phyloP scores from a whole-genome alignment of 805 yeast genomes.

The Zygotorulaspora sp. region DNA sequence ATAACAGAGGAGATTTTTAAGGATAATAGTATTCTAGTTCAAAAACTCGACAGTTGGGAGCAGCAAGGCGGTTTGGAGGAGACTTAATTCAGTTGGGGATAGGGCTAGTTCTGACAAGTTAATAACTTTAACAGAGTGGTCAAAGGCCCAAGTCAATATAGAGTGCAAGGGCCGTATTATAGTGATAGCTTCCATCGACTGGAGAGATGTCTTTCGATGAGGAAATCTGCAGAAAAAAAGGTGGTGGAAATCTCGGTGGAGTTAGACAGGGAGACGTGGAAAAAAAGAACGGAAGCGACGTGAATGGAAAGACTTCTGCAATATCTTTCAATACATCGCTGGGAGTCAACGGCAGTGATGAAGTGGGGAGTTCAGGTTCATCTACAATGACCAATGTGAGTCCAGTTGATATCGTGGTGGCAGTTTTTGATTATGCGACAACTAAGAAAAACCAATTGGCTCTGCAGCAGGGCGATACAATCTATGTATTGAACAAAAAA shows the following conservation, averaged over 20 bases:
- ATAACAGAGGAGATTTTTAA: neutral
- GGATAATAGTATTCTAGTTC: too few species aligned
- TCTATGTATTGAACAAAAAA: constrained; percentile 62
- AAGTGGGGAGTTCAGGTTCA: constrained; percentile 1
- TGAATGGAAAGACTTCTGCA: neutral
- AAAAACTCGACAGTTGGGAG: too few species aligned
- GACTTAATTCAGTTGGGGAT: too few species aligned
- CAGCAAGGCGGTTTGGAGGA: too few species aligned
- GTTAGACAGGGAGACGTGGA: neutral
- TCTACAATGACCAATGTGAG: constrained; percentile 9
- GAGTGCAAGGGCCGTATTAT: too few species aligned
- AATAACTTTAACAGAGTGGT: too few species aligned
- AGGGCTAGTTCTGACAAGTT: too few species aligned
- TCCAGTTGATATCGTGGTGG: constrained; percentile 24
- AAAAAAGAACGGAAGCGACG: too few species aligned
- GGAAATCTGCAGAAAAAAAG: neutral
- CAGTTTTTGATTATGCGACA: constrained; percentile 15
- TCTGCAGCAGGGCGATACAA: constrained; percentile 54
- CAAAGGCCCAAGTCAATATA: too few species aligned
- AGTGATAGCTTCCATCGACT: too few species aligned
- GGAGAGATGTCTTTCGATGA: neutral
- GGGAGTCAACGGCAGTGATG: neutral
- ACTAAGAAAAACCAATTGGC: constrained; percentile 16
- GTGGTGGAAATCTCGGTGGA: neutral
- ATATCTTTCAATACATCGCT: neutral